Evolutionary conservation across 139 green algal genomes (phyloP).

Genomic region (Ettlia oleoabundans): DNA sequence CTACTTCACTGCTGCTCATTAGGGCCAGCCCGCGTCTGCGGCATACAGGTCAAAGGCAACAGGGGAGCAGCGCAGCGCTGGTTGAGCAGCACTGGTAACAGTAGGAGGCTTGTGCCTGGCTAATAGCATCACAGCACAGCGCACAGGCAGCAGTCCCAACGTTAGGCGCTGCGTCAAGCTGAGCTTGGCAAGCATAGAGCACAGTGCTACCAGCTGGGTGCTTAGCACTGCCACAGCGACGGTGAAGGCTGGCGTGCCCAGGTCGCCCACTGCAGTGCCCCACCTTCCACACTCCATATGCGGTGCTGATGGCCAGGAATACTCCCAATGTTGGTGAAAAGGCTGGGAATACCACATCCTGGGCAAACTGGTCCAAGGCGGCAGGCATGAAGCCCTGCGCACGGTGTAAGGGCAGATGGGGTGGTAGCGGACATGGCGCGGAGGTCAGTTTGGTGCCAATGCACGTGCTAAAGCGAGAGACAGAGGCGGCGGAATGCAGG

Average conservation of each 20-base stretch:
- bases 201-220: background rate
- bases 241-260: too few relatives aligned
- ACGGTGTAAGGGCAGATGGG: background rate
- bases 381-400: conserved; percentile 70
- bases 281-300: conserved; percentile 74
- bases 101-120: too few relatives aligned
- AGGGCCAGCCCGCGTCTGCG: conserved; percentile 4
- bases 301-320: conserved; percentile 54
- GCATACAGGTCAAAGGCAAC: background rate
- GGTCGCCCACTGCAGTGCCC: background rate
- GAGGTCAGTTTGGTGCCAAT: background rate
- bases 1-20: conserved; percentile 5
- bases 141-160: too few relatives aligned
- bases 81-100: too few relatives aligned
- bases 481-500: too few relatives aligned
- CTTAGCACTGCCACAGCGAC: too few relatives aligned
- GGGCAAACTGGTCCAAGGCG: conserved; percentile 56
- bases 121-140: too few relatives aligned
- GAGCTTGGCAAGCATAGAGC: background rate
- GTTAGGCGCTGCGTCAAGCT: background rate
- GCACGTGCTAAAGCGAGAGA: background rate
- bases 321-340: conserved; percentile 67
- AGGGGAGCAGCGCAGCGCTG: background rate
- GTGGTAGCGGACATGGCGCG: background rate
- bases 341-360: conserved; percentile 55